phyloP scores from a whole-genome alignment of 495 filamentous ascomycete species.

The Viridothelium virens region DNA sequence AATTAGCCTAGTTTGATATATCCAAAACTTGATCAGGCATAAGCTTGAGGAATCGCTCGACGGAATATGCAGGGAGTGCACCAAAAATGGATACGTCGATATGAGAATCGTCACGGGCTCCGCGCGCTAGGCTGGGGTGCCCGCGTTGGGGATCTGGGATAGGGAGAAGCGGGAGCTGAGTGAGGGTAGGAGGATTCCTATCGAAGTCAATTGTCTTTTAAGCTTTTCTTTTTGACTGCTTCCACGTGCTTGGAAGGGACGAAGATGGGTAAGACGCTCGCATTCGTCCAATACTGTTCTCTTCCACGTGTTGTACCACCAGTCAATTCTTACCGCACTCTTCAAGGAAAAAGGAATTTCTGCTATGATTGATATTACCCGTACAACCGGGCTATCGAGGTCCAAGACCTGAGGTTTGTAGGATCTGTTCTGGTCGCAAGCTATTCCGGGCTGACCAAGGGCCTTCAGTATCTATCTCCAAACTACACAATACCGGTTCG shows the following conservation, averaged over 20 bases:
- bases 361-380: not conserved
- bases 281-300: not conserved
- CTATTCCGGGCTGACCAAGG: not conserved
- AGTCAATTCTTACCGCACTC: not conserved
- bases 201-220: not conserved
- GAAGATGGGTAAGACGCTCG: not conserved
- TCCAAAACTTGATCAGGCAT: not conserved
- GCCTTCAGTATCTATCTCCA: not conserved
- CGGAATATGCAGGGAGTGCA: not conserved
- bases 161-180: not conserved
- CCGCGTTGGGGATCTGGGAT: not conserved
- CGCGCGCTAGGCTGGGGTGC: conserved; percentile 2
- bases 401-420: not conserved
- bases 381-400: not conserved
- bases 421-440: not conserved
- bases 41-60: not conserved
- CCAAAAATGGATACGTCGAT: not conserved
- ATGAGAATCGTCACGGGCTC: not conserved
- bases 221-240: not conserved
- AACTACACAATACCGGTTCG: not conserved
- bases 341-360: not conserved
- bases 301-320: not conserved
- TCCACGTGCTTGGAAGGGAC: not conserved
- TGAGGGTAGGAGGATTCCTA: not conserved
- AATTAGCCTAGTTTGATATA: not conserved